These are phyloP conservation scores for Dothideomycetes sp. DNA, from an alignment of 2,329 filamentous ascomycete species.

Conservation along the genomic window DNA sequence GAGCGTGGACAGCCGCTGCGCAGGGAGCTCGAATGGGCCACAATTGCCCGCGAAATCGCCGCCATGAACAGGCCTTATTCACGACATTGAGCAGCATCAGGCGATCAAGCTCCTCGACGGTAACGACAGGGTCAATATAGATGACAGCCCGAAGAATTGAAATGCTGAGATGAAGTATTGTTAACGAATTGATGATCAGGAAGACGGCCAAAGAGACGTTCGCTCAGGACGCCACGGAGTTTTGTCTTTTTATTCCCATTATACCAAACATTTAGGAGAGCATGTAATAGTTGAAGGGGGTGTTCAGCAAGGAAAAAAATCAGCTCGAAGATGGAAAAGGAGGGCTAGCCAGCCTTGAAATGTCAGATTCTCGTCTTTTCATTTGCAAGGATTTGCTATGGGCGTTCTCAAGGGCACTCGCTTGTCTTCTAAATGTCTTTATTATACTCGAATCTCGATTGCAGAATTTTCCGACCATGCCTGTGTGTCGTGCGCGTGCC, in stretches of 20 bases:
- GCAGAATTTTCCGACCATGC: no score
- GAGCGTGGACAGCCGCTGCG: constrained; percentile 43
- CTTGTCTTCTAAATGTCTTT: neutral
- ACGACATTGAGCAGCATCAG: constrained; percentile 33
- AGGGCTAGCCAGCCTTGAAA: no score
- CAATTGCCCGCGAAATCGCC: constrained; percentile 80
- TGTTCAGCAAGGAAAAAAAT: neutral
- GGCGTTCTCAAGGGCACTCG: no score
- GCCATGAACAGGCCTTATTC: constrained; percentile 94
- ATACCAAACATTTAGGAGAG: neutral
- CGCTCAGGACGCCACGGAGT: neutral
- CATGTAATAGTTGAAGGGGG: neutral
- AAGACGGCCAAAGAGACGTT: neutral
- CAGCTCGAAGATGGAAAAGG: no score
- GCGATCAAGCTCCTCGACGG: no score
- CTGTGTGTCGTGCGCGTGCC: neutral
- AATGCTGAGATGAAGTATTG: neutral
- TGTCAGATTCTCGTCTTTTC: no score
- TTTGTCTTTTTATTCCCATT: neutral
- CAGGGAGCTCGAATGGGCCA: constrained; percentile 83
- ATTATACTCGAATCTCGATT: neutral
- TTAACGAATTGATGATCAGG: neutral
- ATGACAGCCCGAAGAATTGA: no score
- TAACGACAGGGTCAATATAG: no score
- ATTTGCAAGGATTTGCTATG: no score